Conservation (phyloP, 129 eudicot species). For the Gnaphalium uliginosum region DNA sequence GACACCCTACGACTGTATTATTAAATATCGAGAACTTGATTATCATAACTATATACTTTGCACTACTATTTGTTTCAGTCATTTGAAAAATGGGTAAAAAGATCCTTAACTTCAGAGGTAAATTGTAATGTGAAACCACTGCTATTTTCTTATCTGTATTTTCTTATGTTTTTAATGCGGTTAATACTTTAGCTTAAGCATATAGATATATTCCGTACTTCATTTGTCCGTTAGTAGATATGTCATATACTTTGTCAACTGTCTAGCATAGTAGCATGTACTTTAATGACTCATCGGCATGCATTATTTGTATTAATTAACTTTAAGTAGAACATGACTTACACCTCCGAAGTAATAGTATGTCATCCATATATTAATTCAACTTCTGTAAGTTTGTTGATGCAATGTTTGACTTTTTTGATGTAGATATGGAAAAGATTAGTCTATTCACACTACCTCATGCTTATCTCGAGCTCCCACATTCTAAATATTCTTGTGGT, state of each 20-base stretch:
- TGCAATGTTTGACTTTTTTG: slow-evolving; percentile 16
- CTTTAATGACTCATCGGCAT: slow-evolving; percentile 24
- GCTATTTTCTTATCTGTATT: not conserved
- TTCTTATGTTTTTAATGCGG: not conserved
- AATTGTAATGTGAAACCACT: not conserved
- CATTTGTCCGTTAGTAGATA: slow-evolving; percentile 6
- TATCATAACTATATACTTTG: not conserved
- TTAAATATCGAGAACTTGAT: not conserved
- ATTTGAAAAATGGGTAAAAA: slow-evolving; percentile 1
- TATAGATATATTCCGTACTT: not conserved
- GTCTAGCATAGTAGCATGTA: not conserved
- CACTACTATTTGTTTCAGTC: not conserved
- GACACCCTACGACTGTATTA: not conserved
- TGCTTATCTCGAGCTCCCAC: slow-evolving; percentile 1
- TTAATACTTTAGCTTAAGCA: not conserved
- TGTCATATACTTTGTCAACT: not conserved
- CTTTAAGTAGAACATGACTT: slow-evolving; percentile 1
- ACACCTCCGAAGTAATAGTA: not conserved
- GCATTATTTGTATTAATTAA: not conserved
- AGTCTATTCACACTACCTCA: not conserved
- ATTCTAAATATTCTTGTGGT: not conserved
- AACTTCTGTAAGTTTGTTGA: slow-evolving; percentile 10
- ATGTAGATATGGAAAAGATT: slow-evolving; percentile 23
- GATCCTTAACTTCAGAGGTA: not conserved
- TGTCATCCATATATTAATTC: not conserved